These are phyloP conservation scores for Phytophthora lateralis DNA, from an alignment of 352 stramenopile genomes.

Conservation along the genomic window DNA sequence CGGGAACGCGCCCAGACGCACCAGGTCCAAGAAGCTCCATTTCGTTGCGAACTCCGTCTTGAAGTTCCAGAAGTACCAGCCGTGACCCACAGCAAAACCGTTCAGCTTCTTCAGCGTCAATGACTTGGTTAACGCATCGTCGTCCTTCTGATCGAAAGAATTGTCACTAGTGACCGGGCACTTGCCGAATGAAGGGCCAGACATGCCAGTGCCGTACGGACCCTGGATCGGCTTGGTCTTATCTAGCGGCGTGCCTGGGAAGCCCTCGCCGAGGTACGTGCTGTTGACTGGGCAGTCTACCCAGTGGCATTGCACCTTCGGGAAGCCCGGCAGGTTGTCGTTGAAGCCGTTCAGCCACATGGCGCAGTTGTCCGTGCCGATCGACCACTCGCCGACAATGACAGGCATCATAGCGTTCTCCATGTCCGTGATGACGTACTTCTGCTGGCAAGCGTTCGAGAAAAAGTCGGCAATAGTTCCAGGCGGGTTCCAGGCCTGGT, in stretches of 20 bases:
- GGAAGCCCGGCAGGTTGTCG: slow-evolving; percentile 93
- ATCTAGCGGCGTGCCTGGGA: slow-evolving; percentile 92
- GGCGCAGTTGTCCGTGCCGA: slow-evolving; percentile 87
- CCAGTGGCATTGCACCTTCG: slow-evolving; percentile 88
- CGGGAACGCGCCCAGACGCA: slow-evolving; percentile 65
- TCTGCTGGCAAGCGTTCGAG: slow-evolving; percentile 92
- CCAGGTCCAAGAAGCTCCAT: slow-evolving; percentile 90
- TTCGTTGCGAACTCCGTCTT: slow-evolving; percentile 91
- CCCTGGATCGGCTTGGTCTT: slow-evolving; percentile 89
- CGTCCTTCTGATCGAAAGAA: slow-evolving; percentile 83
- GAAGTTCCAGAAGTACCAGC: slow-evolving; percentile 97
- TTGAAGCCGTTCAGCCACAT: slow-evolving; percentile 91
- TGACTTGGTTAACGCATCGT: slow-evolving; percentile 74
- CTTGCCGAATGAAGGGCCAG: slow-evolving; percentile 88
- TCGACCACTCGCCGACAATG: slow-evolving; percentile 95
- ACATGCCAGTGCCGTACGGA: slow-evolving; percentile 81
- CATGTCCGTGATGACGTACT: slow-evolving; percentile 90
- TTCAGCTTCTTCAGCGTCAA: slow-evolving; percentile 94
- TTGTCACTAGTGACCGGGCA: slow-evolving; percentile 89
- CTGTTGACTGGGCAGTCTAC: slow-evolving; percentile 82
- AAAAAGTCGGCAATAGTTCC: slow-evolving; percentile 86
- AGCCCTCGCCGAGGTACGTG: slow-evolving; percentile 91
- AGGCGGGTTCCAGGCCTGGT: slow-evolving; percentile 90
- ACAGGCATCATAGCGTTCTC: slow-evolving; percentile 94
- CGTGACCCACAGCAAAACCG: slow-evolving; percentile 90